Evolutionary conservation across 257 asterid species (phyloP), one percentile per base, ranked within the genome.

Genomic region (Fraxinus anomala): DNA sequence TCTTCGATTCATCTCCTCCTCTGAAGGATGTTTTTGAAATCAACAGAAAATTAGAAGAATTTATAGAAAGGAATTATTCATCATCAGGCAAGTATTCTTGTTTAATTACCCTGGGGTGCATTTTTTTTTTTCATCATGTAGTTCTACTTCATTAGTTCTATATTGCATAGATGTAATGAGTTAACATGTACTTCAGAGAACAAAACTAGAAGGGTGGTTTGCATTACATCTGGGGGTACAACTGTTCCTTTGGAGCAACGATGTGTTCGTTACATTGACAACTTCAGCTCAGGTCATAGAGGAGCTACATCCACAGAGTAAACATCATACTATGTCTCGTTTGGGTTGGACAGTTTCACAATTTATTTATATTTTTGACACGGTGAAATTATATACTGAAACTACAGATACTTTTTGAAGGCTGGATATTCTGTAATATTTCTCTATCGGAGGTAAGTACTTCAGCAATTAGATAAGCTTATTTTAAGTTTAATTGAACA

Each of bases 291-390:
- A 36, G 98, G 99, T 77, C 96, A 91, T 76, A 85, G 98, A 87
- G 99, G 97, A 88, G 96, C 98, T 79, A 92, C 99, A 76, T 93
- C 99, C 68, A 92, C 98, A 0, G 98, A 95, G 99, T 95, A 90
- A 84, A 77, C 69, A 44, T 40, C 83, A 68, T 73, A 44, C 69
- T 11, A n/a, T 72, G 24, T 47, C 72, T 73, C 30, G 37, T 44
- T 80, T 71, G 10, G 11, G 26, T 16, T 73, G 33, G 68, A 69
- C 69, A 40, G 19, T 61, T 70, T 78, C 54, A 26, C 28, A 4
- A 51, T 70, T 70, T 74, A 6, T 6, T 33, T 63, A 37, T 31
- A 66, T 34, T 33, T 39, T 73, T 82, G 75, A 82, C 49, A 40
- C 3, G 49, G 4, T 40, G 49, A 70, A 28, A 78, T 79, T 84